Evolutionary conservation across 1,139 yeast genomes (phyloP), one percentile per base, ranked within the genome.

Genomic region (Candida tetrigidarum): DNA sequence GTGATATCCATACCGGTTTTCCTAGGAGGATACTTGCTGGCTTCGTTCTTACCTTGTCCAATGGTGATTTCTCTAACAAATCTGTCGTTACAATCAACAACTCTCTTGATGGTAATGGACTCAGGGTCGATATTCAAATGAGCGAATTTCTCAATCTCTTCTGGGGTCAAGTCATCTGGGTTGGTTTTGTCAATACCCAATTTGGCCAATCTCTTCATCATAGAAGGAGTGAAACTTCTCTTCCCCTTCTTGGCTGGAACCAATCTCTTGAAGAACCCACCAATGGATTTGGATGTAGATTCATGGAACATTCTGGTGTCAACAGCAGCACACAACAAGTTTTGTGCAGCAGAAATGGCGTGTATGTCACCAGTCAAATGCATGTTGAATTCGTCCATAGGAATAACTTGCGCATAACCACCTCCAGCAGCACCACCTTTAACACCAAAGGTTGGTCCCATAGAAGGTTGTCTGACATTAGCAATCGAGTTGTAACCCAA

Each of bases 341-440:
- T 93, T 67, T 91, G 92, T 43, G 99, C 98, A 77, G 91, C 92
- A 44, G 96, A 83, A 55, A 93, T 90, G 46, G 99, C 99, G 67
- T 93, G 99, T 57, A 93, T 92, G 66, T 93, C 99, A 67, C 99
- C 99, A 42, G 99, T 93, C 55, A 93, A 83, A 66, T 93, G 99
- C 88, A 93, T 83, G 76, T 93, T 93, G 78, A 93, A 93, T 70
- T 93, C 99, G 67, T 93, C 99, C 99, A 93, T 93, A 52, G 99
- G 99, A 62, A 93, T 91, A 41, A 93, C 98, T 73, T 93, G 98
- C 9, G 98, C 86, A 71, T 92, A 93, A 50, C 99, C 99, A 65
- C 99, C 99, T 63, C 99, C 99, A 14, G 99, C 98, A 53, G 99
- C 99, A 70, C 99, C 99, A 66, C 98, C 98, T 72, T 92, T 93